These are phyloP conservation scores for Aspergillus sp. DNA, from an alignment of 2,329 filamentous ascomycete genomes.

Conservation along the genomic window DNA sequence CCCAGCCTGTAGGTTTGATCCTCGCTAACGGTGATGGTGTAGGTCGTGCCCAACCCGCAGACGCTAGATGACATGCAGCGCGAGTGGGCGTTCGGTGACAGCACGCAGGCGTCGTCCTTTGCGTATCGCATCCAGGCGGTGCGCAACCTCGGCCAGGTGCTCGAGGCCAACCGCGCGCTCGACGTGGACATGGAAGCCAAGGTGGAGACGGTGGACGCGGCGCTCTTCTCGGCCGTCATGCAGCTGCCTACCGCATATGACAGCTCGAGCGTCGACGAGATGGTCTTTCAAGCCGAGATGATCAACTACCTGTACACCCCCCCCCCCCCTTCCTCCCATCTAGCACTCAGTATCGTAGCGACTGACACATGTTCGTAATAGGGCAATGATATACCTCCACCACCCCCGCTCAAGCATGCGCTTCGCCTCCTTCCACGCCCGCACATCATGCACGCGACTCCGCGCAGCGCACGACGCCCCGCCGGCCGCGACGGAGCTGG, in stretches of 20 bases:
- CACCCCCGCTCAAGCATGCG: slow-evolving; percentile 67
- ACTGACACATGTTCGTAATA: not conserved
- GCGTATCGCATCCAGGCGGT: slow-evolving; percentile 75
- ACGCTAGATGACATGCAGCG: slow-evolving; percentile 56
- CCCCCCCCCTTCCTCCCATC: not conserved
- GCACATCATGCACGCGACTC: slow-evolving; percentile 17
- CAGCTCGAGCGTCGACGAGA: slow-evolving; percentile 67
- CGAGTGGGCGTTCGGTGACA: slow-evolving; percentile 61
- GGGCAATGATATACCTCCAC: slow-evolving; percentile 64
- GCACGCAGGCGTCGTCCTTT: slow-evolving; percentile 73
- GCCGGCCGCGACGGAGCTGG: slow-evolving; percentile 6
- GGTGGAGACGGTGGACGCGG: slow-evolving; percentile 53
- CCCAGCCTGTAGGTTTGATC: not conserved
- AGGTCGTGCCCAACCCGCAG: slow-evolving; percentile 53
- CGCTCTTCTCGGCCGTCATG: slow-evolving; percentile 59
- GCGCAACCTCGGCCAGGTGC: slow-evolving; percentile 69
- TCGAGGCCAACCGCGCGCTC: slow-evolving; percentile 38
- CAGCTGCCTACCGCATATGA: slow-evolving; percentile 71
- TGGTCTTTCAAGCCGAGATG: slow-evolving; percentile 29
- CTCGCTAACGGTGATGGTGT: slow-evolving; percentile 21
- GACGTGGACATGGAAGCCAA: slow-evolving; percentile 22
- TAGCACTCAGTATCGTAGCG: not conserved
- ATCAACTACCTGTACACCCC: slow-evolving; percentile 24
- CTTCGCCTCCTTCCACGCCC: slow-evolving; percentile 19
- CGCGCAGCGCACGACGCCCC: slow-evolving; percentile 1